phyloP scores from a whole-genome alignment of 2,329 filamentous ascomycete species.

The Colletotrichum sp. region DNA sequence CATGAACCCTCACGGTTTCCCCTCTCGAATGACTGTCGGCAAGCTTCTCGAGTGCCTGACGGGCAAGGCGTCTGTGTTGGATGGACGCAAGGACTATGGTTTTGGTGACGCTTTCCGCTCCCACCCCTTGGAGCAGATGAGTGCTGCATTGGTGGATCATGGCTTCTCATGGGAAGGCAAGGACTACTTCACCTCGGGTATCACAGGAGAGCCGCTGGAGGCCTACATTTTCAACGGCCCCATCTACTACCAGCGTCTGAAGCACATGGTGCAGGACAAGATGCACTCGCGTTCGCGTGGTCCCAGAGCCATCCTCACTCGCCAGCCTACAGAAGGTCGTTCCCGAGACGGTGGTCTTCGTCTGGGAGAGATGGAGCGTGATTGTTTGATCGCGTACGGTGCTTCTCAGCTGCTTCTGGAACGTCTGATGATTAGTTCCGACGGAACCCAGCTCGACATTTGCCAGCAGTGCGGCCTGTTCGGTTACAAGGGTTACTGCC shows the following conservation, averaged over 20 bases:
- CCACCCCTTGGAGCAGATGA: conserved; percentile 88
- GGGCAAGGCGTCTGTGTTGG: conserved; percentile 89
- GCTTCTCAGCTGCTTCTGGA: conserved; percentile 92
- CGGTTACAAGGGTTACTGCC: conserved; percentile 94
- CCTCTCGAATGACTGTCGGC: conserved; percentile 98
- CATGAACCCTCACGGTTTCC: conserved; percentile 99
- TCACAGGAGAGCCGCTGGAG: conserved; percentile 91
- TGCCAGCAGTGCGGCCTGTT: conserved; percentile 95
- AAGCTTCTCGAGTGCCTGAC: conserved; percentile 96
- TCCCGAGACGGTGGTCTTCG: conserved; percentile 91
- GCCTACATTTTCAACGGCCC: conserved; percentile 98
- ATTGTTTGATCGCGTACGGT: conserved; percentile 97
- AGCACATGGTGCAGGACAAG: conserved; percentile 99
- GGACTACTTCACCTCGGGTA: conserved; percentile 93
- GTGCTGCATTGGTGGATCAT: conserved; percentile 79
- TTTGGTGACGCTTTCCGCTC: conserved; percentile 81
- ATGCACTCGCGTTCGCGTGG: conserved; percentile 96
- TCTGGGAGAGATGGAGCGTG: conserved; percentile 97
- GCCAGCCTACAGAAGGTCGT: conserved; percentile 95
- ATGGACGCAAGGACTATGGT: conserved; percentile 87
- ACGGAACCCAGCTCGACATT: conserved; percentile 89
- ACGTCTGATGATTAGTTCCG: conserved; percentile 91
- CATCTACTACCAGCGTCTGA: conserved; percentile 99
- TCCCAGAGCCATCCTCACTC: conserved; percentile 87
- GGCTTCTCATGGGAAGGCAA: conserved; percentile 98